Conservation (phyloP, 2,329 filamentous ascomycete species). For the Colletotrichum tropicicola region DNA sequence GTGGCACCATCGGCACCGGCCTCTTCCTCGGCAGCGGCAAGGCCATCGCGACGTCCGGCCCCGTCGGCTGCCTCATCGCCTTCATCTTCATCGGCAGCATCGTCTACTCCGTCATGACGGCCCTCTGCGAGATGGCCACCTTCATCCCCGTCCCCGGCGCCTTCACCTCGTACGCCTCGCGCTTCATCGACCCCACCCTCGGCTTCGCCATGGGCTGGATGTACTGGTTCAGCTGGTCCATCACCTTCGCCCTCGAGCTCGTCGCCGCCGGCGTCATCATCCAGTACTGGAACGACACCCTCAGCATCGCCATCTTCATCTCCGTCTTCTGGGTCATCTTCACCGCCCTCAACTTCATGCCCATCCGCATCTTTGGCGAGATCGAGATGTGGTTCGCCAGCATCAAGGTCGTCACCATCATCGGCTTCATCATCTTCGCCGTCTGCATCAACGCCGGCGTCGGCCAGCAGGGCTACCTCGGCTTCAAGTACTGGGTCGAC, state of each 20-base stretch:
- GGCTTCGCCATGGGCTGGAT: constrained; percentile 86
- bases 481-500: constrained; percentile 75
- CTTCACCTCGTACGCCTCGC: constrained; percentile 79
- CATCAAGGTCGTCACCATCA: constrained; percentile 79
- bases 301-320: constrained; percentile 78
- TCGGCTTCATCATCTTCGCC: constrained; percentile 80
- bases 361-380: constrained; percentile 78
- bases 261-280: constrained; percentile 79
- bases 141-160: constrained; percentile 81
- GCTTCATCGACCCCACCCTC: constrained; percentile 77
- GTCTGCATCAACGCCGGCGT: constrained; percentile 80
- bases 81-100: constrained; percentile 76
- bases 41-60: constrained; percentile 70
- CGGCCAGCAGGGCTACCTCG: constrained; percentile 74
- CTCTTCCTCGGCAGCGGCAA: constrained; percentile 75
- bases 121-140: constrained; percentile 77
- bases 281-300: constrained; percentile 72
- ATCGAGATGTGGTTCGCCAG: constrained; percentile 82
- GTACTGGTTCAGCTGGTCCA: constrained; percentile 83
- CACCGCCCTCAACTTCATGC: constrained; percentile 74
- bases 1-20: constrained; percentile 75
- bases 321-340: constrained; percentile 78
- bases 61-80: constrained; percentile 72
- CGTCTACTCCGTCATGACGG: constrained; percentile 79
- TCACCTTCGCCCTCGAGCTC: constrained; percentile 78